Evolutionary conservation across 345 rosid genomes (phyloP).

Genomic region (Clausena lansium): DNA sequence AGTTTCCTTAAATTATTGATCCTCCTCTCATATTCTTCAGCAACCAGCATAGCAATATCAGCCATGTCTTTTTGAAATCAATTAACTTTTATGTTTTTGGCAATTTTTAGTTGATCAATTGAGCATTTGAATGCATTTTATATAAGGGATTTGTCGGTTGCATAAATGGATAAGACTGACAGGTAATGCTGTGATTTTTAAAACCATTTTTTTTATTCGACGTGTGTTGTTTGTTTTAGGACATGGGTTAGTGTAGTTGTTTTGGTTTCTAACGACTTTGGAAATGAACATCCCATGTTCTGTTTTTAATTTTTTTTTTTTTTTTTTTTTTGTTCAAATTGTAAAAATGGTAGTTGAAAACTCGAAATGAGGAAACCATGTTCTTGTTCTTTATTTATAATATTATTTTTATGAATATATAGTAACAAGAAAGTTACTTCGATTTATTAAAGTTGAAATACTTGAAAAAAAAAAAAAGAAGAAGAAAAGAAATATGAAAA

Average conservation of each 20-base stretch:
- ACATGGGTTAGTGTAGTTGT: neutral
- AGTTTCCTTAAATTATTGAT: conserved; percentile 25
- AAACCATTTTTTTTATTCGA: neutral
- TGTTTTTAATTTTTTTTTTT: no score
- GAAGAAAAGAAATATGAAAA: no score
- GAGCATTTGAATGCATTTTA: neutral
- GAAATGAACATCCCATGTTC: no score
- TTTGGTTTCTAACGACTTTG: neutral
- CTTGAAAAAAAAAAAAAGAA: no score
- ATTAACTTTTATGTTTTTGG: neutral
- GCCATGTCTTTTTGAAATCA: conserved; percentile 28
- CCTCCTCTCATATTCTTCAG: conserved; percentile 63
- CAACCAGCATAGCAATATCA: conserved; percentile 61
- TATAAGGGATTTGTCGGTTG: neutral
- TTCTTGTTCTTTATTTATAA: no score
- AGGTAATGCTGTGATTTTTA: neutral
- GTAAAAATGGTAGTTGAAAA: no score
- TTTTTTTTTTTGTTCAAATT: no score
- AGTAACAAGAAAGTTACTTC: no score
- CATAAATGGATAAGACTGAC: conserved; percentile 34
- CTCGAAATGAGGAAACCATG: no score
- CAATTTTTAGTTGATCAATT: neutral
- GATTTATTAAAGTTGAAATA: no score
- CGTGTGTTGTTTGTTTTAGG: conserved; percentile 1
- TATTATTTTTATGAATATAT: no score